Conservation (phyloP, 1,139 yeast genomes). For the Nadsonia starkeyi-henricii region DNA sequence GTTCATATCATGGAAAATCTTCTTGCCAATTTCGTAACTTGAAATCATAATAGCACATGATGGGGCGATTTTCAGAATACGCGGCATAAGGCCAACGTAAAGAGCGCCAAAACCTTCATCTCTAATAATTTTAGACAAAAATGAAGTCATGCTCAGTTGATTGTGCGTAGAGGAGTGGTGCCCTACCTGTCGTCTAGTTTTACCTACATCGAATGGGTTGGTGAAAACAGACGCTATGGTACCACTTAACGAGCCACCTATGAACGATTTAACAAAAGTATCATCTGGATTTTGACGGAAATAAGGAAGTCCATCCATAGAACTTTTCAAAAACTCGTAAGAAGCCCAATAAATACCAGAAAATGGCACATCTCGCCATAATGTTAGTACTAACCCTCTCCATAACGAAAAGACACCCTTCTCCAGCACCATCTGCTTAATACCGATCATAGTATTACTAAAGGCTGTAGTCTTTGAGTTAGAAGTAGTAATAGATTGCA, state of each 20-base stretch:
- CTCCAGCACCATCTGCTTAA: constrained; percentile 35
- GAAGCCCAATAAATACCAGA: constrained; percentile 91
- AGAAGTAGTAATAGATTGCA: constrained; percentile 51
- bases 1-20: constrained; percentile 27
- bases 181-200: constrained; percentile 74
- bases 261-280: constrained; percentile 58
- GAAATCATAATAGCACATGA: constrained; percentile 98
- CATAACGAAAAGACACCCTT: constrained; percentile 59
- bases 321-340: constrained; percentile 22
- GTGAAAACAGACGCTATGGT: constrained; percentile 73
- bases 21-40: constrained; percentile 80
- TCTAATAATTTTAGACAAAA: constrained; percentile 44
- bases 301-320: constrained; percentile 13
- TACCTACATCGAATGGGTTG: constrained; percentile 95
- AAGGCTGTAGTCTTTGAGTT: constrained; percentile 17
- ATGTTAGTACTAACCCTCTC: constrained; percentile 73
- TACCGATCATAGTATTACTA: constrained; percentile 36
- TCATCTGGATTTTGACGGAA: constrained; percentile 26
- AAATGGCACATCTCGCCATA: constrained; percentile 97
- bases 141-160: constrained; percentile 42
- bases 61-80: constrained; percentile 86
- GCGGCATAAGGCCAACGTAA: constrained; percentile 72
- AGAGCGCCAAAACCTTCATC: constrained; percentile 68
- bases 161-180: constrained; percentile 22
- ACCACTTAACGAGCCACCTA: constrained; percentile 80